phyloP scores from a whole-genome alignment of 2,329 filamentous ascomycete species.

The Eurotiales sp. region DNA sequence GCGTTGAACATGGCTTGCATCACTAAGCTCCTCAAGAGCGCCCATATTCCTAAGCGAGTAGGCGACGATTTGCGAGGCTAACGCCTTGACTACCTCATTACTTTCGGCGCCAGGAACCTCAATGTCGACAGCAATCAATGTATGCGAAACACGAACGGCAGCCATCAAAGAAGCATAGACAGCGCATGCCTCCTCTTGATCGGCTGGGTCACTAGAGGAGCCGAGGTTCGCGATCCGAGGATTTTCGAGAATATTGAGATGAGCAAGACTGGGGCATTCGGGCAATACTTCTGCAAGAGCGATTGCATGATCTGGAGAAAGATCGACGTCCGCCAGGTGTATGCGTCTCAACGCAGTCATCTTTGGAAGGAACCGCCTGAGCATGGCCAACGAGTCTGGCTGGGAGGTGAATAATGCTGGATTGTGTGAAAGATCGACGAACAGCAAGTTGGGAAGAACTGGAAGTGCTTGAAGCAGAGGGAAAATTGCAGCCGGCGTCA shows the following conservation, averaged over 20 bases:
- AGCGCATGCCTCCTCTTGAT: conserved; percentile 89
- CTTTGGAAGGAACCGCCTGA: conserved; percentile 81
- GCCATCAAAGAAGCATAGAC: conserved; percentile 88
- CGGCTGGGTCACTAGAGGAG: conserved; percentile 71
- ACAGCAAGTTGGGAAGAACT: conserved; percentile 69
- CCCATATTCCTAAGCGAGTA: conserved; percentile 91
- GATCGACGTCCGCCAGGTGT: conserved; percentile 77
- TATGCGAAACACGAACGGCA: conserved; percentile 76
- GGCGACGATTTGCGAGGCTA: conserved; percentile 90
- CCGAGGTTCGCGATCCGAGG: conserved; percentile 59
- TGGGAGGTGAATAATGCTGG: conserved; percentile 69
- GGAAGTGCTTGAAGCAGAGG: conserved; percentile 70
- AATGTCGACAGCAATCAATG: conserved; percentile 85
- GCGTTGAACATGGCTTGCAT: conserved; percentile 45
- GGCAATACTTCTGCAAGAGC: conserved; percentile 85
- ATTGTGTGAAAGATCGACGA: conserved; percentile 91
- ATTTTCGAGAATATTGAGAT: conserved; percentile 85
- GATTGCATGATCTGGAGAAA: conserved; percentile 85
- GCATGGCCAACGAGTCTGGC: conserved; percentile 67
- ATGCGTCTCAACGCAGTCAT: conserved; percentile 75
- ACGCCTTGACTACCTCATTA: conserved; percentile 85
- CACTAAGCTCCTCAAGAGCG: conserved; percentile 55
- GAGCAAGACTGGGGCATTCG: conserved; percentile 74
- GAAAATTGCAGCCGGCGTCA: conserved; percentile 68
- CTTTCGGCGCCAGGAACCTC: conserved; percentile 77